Base-by-base conservation (phyloP, 495 filamentous ascomycete genomes). In the Trichoderma orchidacearum region DNA sequence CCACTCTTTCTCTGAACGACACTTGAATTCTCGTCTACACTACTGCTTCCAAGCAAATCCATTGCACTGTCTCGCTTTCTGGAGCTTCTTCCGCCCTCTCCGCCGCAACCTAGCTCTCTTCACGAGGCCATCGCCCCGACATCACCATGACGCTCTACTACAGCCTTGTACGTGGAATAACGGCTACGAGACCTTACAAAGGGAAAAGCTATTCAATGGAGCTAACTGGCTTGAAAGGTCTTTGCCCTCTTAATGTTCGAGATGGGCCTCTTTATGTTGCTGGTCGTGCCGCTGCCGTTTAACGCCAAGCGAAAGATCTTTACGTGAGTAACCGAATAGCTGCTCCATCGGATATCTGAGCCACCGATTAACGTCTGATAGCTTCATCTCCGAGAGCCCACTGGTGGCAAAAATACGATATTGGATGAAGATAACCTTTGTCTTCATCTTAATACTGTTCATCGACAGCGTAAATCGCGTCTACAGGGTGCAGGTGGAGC, bases 381-480 rank as follows among this genome's bases (percentile, higher is more conserved):
- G 73, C 38, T 82, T 80, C 69, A 85, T 97, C 57, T 94, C 89
- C 28, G 89, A 95, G 65, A 97, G 86, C 68, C 84, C 88, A 0
- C 48, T 78, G 50, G 66, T 77, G 28, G 73, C 73, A 23, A 81
- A 79, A 61, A 30, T 78, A 30, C 77, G 76, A 66, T 76, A 77
- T 64, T 68, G 66, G 57, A 60, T 76, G 48, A 73, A 96, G 85
- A 98, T 98, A 48, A 95, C 90, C 3, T 98, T 97, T 66, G 90
- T 97, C 63, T 97, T 97, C 74, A 97, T 98, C 64, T 72, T 96
- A 45, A 95, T 98, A 57, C 84, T 98, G 52, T 98, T 97, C 77
- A 81, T 98, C 68, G 93, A 98, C 74, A 96, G 90, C 69, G 90
- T 98, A 68, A 98, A 98, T 73, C 90, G 93, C 51, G 93, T 98